Base-by-base conservation (phyloP, 1,284 basidiomycete species). In the Austroboletus niveus region DNA sequence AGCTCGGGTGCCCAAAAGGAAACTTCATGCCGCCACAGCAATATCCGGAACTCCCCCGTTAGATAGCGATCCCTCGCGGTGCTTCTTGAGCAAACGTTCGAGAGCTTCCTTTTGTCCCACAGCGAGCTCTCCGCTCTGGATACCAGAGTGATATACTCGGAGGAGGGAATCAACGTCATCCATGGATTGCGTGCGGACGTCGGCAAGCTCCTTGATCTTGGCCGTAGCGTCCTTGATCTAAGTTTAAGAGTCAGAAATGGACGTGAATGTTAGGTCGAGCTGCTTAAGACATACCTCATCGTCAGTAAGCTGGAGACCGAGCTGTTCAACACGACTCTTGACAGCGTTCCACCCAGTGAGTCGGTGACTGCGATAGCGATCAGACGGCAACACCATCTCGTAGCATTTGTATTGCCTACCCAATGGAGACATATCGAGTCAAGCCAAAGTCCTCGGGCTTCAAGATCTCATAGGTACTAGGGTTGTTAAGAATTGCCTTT, bases 401-500 rank as follows among this genome's bases (percentile, higher is more conserved):
- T 7, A 15, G 34, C 5, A 6, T 41, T 42, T 14, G 24, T 8
- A 12, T 11, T 35, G 67, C 80, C 51, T 65, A 89, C 77, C 96
- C 97, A 66, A 99, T 99, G 41, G 95, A 96, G 60, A 99, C 96
- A 70, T 99, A 99, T 66, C 97, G 87, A 27, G 89, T 94, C 71
- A 99, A 84, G 63, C 96, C 96, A 69, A 99, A 99, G 78, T 99
- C 96, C 72, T 96, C 93, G 45, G 93, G 97, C 85, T 91, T 97
- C 74, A 94, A 81, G 72, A 96, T 94, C 75, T 97, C 94, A 74
- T 99, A 99, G 10, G 97, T 99, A 65, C 90, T 93, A 1, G 97
- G 97, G 82, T 99, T 99, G 79, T 98, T 98, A 52, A 99, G 84
- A 73, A 99, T 99, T 40, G 97, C 97, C 82, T 99, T 99, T 76